These are phyloP conservation scores for Aureobasidium mangrovei DNA, from an alignment of 2,329 filamentous ascomycete genomes.

Conservation along the genomic window DNA sequence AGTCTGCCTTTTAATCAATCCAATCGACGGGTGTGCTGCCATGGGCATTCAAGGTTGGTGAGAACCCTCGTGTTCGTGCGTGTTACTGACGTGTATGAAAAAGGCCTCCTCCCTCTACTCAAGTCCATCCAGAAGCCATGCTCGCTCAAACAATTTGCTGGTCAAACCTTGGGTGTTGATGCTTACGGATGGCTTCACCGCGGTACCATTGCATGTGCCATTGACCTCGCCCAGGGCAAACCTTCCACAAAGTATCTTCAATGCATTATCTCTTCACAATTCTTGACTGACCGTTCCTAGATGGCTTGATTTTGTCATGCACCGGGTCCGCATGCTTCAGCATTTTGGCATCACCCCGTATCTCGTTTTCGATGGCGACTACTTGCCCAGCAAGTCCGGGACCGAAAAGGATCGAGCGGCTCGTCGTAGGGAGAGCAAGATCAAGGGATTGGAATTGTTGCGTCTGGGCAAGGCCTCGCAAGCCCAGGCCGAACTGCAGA, in stretches of 20 bases:
- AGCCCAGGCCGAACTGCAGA: conserved; percentile 81
- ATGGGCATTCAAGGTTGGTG: conserved; percentile 31
- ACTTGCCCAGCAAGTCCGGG: conserved; percentile 81
- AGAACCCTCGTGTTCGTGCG: not conserved
- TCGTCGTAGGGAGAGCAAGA: conserved; percentile 67
- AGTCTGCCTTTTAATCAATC: not conserved
- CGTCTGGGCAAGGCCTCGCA: conserved; percentile 71
- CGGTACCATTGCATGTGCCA: conserved; percentile 79
- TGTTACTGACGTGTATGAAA: not conserved
- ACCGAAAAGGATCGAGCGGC: conserved; percentile 74
- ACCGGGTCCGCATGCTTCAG: conserved; percentile 84
- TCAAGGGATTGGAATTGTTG: conserved; percentile 66
- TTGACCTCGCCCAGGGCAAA: conserved; percentile 80
- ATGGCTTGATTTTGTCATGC: conserved; percentile 83
- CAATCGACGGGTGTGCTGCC: not conserved
- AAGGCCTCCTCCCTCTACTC: conserved; percentile 79
- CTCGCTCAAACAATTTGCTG: conserved; percentile 76
- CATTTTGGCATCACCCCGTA: conserved; percentile 94
- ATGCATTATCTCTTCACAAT: conserved; percentile 16
- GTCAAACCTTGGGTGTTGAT: conserved; percentile 87
- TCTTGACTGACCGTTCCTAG: conserved; percentile 36
- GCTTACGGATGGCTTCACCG: conserved; percentile 98
- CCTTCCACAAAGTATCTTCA: conserved; percentile 70
- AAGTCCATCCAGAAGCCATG: conserved; percentile 93
- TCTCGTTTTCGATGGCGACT: conserved; percentile 92